Conservation (phyloP, 495 filamentous ascomycete species). For the Rhizodiscina lignyota region DNA sequence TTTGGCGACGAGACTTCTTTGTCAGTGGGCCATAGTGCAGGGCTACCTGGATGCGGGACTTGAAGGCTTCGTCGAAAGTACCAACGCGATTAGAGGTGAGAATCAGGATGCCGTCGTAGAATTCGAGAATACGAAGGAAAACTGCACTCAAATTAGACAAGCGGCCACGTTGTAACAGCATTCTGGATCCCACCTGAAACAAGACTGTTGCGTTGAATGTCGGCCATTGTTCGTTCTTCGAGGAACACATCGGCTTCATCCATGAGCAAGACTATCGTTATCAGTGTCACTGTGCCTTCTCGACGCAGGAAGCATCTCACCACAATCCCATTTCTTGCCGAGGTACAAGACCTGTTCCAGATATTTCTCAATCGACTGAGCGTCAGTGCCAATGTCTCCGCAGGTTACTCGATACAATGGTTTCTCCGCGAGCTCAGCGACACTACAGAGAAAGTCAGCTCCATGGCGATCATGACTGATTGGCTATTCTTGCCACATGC, state of each 20-base stretch:
- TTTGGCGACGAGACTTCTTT: neutral
- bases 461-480: too few relatives aligned
- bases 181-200: conserved; percentile 17
- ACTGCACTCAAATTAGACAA: too few relatives aligned
- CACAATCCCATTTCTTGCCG: conserved; percentile 4
- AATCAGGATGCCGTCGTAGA: conserved; percentile 5
- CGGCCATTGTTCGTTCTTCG: conserved; percentile 21
- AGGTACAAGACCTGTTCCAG: conserved; percentile 3
- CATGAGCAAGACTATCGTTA: conserved; percentile 34
- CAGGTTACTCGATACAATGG: conserved; percentile 7
- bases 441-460: too few relatives aligned
- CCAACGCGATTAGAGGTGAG: conserved; percentile 3
- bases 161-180: too few relatives aligned
- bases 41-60: conserved; percentile 1
- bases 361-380: conserved; percentile 1
- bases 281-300: too few relatives aligned
- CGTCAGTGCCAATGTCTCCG: conserved; percentile 5
- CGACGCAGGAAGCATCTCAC: too few relatives aligned
- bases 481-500: too few relatives aligned
- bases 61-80: conserved; percentile 4
- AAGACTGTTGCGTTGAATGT: conserved; percentile 32
- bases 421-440: conserved; percentile 2
- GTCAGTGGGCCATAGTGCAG: conserved; percentile 2
- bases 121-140: conserved; percentile 6
- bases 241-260: conserved; percentile 45